phyloP scores from a whole-genome alignment of 768 basidiomycete species.

The Hygrophorus pudorinus region DNA sequence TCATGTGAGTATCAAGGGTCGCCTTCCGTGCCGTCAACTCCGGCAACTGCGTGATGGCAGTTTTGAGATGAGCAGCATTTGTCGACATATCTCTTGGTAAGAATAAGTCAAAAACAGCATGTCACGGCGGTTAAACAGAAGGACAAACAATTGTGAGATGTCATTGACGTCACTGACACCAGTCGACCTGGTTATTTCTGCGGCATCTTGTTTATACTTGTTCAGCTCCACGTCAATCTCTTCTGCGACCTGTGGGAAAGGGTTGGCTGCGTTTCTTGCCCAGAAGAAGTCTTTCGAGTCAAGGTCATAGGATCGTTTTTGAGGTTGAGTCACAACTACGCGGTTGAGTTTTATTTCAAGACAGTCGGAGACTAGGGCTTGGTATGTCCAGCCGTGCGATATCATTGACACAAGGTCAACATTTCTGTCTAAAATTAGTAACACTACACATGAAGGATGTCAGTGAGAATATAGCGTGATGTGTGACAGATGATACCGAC shows the following conservation, averaged over 20 bases:
- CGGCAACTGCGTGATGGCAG: slow-evolving; percentile 93
- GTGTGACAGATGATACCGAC: slow-evolving; percentile 33
- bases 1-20: slow-evolving; percentile 97
- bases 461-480: slow-evolving; percentile 7
- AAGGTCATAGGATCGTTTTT: slow-evolving; percentile 82
- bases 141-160: slow-evolving; percentile 78
- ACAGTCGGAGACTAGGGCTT: slow-evolving; percentile 95
- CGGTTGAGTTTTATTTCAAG: slow-evolving; percentile 95
- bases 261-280: slow-evolving; percentile 91
- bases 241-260: slow-evolving; percentile 97
- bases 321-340: slow-evolving; percentile 68
- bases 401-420: slow-evolving; percentile 90
- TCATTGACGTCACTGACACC: slow-evolving; percentile 95
- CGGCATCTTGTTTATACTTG: slow-evolving; percentile 91
- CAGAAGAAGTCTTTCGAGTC: slow-evolving; percentile 99
- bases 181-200: slow-evolving; percentile 91
- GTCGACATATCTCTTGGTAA: slow-evolving; percentile 69
- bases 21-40: slow-evolving; percentile 96
- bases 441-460: slow-evolving; percentile 40
- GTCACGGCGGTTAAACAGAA: slow-evolving; percentile 1
- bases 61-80: slow-evolving; percentile 91
- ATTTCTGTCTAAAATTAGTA: slow-evolving; percentile 91
- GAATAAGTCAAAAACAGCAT: slow-evolving; percentile 1
- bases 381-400: slow-evolving; percentile 98
- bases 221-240: slow-evolving; percentile 91